These are phyloP conservation scores for Cymbopogon flexuosus DNA, from an alignment of 202 grass and related monocot genomes.

Conservation along the genomic window DNA sequence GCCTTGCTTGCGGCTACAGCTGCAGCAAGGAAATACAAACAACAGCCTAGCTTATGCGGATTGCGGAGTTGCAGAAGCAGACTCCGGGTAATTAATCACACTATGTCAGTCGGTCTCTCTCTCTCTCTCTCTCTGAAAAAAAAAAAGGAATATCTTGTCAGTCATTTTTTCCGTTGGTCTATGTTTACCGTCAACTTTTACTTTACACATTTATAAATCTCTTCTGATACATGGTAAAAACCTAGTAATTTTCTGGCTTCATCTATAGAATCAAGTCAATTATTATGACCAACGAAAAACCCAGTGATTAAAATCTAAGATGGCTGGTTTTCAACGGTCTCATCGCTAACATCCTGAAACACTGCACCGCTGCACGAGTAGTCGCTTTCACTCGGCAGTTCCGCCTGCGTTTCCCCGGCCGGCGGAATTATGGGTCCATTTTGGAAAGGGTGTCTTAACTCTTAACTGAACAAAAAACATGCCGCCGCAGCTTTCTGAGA, in stretches of 20 bases:
- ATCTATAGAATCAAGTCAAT: too few relatives aligned
- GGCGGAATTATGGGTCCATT: neutral
- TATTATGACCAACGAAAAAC: too few relatives aligned
- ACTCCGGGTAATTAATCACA: neutral
- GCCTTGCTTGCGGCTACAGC: neutral
- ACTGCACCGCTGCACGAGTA: neutral
- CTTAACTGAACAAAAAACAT: neutral
- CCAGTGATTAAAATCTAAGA: neutral
- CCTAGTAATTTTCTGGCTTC: neutral
- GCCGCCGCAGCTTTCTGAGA: neutral
- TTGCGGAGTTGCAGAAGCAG: neutral
- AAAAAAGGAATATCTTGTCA: neutral
- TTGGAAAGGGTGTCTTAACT: neutral
- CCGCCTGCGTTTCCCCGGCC: neutral
- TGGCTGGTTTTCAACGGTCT: too few relatives aligned
- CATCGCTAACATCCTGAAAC: neutral
- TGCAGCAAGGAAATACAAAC: neutral
- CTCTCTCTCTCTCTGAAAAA: too few relatives aligned
- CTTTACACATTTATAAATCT: neutral
- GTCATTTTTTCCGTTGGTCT: neutral
- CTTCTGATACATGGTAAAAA: neutral
- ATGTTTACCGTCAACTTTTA: neutral
- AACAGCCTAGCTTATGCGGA: neutral
- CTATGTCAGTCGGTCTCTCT: neutral
- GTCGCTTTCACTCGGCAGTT: neutral